These are phyloP conservation scores for Cardiospermum halicacabum DNA, from an alignment of 345 rosid species.

Conservation along the genomic window DNA sequence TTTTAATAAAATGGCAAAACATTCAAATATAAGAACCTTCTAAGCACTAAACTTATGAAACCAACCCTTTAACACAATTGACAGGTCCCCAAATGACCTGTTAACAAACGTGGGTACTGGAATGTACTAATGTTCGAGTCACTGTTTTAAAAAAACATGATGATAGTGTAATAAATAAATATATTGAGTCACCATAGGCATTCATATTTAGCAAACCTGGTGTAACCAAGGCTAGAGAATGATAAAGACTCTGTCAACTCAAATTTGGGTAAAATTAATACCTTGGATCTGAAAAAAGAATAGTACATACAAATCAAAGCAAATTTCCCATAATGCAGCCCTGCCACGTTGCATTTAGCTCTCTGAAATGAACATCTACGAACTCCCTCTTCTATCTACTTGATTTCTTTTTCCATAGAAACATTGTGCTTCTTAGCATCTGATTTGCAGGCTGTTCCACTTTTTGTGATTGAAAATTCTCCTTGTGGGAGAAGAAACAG, in stretches of 20 bases:
- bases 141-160: background rate
- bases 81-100: no score
- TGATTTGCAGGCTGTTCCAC: constrained; percentile 15
- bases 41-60: background rate
- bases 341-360: constrained; percentile 6
- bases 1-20: no score
- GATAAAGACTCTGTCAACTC: background rate
- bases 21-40: no score
- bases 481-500: background rate
- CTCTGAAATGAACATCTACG: constrained; percentile 1
- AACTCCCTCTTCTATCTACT: background rate
- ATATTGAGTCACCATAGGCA: background rate
- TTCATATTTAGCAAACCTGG: background rate
- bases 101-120: no score
- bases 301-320: background rate
- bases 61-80: background rate
- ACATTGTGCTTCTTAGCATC: constrained; percentile 11
- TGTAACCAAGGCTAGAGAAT: background rate
- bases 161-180: background rate
- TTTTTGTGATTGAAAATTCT: constrained; percentile 8
- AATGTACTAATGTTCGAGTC: background rate
- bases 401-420: background rate
- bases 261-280: background rate
- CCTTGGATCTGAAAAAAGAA: background rate
- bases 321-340: background rate